phyloP scores from a whole-genome alignment of 768 basidiomycete genomes.

The Sporobolomyces roseus region DNA sequence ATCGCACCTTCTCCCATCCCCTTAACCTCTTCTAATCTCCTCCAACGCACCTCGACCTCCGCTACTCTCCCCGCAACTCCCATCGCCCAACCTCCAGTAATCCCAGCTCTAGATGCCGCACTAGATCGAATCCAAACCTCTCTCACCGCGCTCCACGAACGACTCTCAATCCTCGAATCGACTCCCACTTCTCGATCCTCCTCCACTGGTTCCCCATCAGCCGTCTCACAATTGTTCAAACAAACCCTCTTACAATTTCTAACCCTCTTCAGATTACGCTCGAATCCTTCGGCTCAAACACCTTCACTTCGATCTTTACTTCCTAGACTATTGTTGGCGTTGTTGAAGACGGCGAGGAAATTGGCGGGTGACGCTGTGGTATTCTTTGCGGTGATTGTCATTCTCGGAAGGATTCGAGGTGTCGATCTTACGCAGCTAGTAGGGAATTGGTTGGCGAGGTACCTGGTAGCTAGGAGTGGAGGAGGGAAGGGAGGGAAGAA shows the following conservation, averaged over 20 bases:
- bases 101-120: conserved; percentile 62
- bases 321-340: background rate
- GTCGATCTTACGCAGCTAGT: conserved; percentile 9
- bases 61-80: background rate
- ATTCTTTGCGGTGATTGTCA: background rate
- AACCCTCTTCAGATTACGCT: background rate
- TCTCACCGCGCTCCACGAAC: conserved; percentile 73
- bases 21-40: background rate
- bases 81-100: background rate
- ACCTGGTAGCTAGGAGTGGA: background rate
- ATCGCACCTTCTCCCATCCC: background rate
- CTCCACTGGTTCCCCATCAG: background rate
- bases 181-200: too few species aligned
- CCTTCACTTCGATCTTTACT: background rate
- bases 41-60: background rate
- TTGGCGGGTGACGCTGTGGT: conserved; percentile 9
- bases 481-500: background rate
- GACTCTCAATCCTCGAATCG: conserved; percentile 59
- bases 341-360: background rate
- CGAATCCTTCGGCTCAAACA: background rate
- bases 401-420: conserved; percentile 19
- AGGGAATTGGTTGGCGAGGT: background rate
- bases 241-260: background rate
- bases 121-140: conserved; percentile 76
- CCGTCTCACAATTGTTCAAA: background rate